Evolutionary conservation across 805 yeast species (phyloP), one percentile per base, ranked within the genome.

Genomic region (Kodamaea hsintzibuensis): DNA sequence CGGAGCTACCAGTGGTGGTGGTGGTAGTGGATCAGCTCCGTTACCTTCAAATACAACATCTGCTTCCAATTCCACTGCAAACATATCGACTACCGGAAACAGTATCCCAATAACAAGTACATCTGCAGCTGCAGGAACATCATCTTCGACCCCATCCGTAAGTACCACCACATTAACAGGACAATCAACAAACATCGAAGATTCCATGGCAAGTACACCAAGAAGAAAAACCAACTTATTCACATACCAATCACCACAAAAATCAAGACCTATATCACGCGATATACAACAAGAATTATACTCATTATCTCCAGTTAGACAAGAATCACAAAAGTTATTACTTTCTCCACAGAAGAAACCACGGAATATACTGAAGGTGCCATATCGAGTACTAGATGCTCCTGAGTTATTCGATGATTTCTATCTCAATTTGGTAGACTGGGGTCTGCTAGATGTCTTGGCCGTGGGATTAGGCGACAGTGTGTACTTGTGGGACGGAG

Each of bases 391-490:
- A 4, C 79, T 93, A 44, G 99, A 93, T 72, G 99, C 99, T 0
- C 99, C 98, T 0, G 96, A 91, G 47, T 75, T 95, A 18, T 91
- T 91, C 5, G 98, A 95, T 67, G 98, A 93, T 67, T 93, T 92
- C 65, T 93, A 93, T 67, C 78, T 91, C 49, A 95, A 95, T 62
- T 77, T 95, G 53, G 88, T 95, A 1, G 98, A 95, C 67, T 93
- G 99, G 99, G 96, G 98, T 0, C 82, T 90, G 22, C 90, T 86
- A 54, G 96, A 93, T 68, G 74, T 89, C 35, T 73, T 95, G 42
- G 97, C 93, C 1, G 98, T 95, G 6, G 98, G 97, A 0, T 75
- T 95, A 44, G 96, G 95, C 0, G 84, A 89, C 48, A 81, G 89
- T 47, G 97, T 92, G 0, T 95, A 95, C 65, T 72, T 93, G 12